These are phyloP conservation scores for Hypholoma sublateritium DNA, from an alignment of 768 basidiomycete species.

Conservation along the genomic window DNA sequence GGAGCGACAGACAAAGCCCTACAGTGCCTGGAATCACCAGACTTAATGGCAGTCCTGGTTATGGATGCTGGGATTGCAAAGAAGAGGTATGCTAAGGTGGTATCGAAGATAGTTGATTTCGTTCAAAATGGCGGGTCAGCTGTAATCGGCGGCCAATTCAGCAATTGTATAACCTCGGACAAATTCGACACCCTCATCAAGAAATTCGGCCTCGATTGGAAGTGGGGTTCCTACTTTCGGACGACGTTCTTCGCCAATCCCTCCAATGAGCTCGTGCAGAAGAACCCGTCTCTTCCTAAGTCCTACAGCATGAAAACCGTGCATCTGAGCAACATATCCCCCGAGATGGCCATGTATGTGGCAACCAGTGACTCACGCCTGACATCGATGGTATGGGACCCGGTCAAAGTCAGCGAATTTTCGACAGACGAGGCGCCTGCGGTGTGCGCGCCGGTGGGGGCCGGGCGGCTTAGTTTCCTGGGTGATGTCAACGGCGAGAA, in stretches of 20 bases:
- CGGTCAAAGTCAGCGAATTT: slow-evolving; percentile 20
- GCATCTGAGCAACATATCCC: slow-evolving; percentile 29
- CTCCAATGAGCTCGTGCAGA: slow-evolving; percentile 26
- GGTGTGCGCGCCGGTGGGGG: slow-evolving; percentile 27
- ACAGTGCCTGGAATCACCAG: slow-evolving; percentile 23
- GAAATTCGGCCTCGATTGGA: slow-evolving; percentile 32
- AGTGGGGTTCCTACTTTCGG: slow-evolving; percentile 37
- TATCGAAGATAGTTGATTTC: slow-evolving; percentile 35
- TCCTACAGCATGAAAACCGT: slow-evolving; percentile 45
- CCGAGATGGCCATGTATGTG: slow-evolving; percentile 33
- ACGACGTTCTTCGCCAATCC: slow-evolving; percentile 35
- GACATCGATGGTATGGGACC: slow-evolving; percentile 26
- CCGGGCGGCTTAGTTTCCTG: slow-evolving; percentile 37
- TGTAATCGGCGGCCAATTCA: slow-evolving; percentile 35
- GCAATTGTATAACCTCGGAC: slow-evolving; percentile 22
- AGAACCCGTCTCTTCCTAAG: slow-evolving; percentile 25
- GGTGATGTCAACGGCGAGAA: slow-evolving; percentile 43
- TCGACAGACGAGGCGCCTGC: slow-evolving; percentile 28
- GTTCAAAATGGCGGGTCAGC: slow-evolving; percentile 36
- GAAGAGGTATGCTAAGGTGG: slow-evolving; percentile 18
- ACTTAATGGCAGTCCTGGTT: slow-evolving; percentile 31
- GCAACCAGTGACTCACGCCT: slow-evolving; percentile 22
- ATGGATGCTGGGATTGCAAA: slow-evolving; percentile 34
- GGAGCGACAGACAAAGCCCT: slow-evolving; percentile 14
- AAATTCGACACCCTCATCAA: slow-evolving; percentile 28